Evolutionary conservation across 1,284 basidiomycete genomes (phyloP), one percentile per base, ranked within the genome.

Genomic region (Testicularia cyperi): DNA sequence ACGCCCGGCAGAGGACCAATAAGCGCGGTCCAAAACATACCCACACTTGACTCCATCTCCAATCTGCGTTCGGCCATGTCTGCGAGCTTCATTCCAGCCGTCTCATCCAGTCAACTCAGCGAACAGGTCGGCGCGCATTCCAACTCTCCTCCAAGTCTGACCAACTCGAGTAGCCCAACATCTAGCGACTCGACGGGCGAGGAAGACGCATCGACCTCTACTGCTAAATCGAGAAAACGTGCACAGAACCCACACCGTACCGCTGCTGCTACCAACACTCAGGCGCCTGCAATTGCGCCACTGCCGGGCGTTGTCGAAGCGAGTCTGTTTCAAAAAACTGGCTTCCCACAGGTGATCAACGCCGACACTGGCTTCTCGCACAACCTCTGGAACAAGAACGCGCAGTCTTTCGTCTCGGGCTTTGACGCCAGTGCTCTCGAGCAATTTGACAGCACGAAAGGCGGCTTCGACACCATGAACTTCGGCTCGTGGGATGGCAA

Each of bases 101-200:
- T n/a, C 16, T 13, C 43, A 6, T 30, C 39, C 16, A 10, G 34
- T 38, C 35, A 20, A 27, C 25, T 18, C 14, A 24, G 19, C 15
- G 44, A 8, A 32, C 16, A 10, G 12, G 13, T 32, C 26, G 35
- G 36, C 6, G 18, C 43, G 25, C 49, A 38, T 4, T 55, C 51
- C 28, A 47, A 41, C 9, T 58, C 61, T 18, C 61, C 55, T 25
- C 61, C 61, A 4, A 47, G 46, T 26, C 46, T 64, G 25, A 64
- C 61, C 15, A 44, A 30, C 25, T 41, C 55, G 21, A 55, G 51
- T 41, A 58, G 55, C 23, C 61, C 61, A 8, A 46, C 55, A 16
- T 64, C 61, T 1, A 58, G 51, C 44, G 61, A 60, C 32, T 64
- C 61, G 2, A 55, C 44, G 2, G 61, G 51, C 30, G 61, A 64